These are phyloP conservation scores for Cytospora piceicola DNA, from an alignment of 2,329 filamentous ascomycete species.

Conservation along the genomic window DNA sequence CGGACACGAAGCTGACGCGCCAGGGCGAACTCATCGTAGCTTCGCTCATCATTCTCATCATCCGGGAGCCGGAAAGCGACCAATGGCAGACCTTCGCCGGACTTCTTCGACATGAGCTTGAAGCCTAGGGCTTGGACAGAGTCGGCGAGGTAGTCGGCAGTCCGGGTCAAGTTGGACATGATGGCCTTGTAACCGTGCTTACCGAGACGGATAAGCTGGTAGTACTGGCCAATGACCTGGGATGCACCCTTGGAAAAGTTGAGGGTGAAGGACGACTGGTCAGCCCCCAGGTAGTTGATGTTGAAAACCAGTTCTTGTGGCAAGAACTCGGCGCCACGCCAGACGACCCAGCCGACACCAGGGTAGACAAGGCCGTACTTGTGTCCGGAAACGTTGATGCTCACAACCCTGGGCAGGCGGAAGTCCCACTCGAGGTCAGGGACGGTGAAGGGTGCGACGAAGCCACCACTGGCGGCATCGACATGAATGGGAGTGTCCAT, in stretches of 20 bases:
- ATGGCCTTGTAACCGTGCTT: conserved; percentile 91
- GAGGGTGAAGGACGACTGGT: conserved; percentile 93
- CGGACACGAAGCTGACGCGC: conserved; percentile 85
- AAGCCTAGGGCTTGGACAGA: conserved; percentile 78
- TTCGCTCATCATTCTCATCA: conserved; percentile 60
- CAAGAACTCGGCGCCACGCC: conserved; percentile 80
- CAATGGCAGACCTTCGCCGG: conserved; percentile 80
- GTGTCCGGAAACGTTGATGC: conserved; percentile 93
- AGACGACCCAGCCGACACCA: conserved; percentile 92
- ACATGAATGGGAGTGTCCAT: conserved; percentile 74
- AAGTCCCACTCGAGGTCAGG: conserved; percentile 92
- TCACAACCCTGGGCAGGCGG: conserved; percentile 82
- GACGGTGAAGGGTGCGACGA: conserved; percentile 80
- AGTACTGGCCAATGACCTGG: conserved; percentile 96
- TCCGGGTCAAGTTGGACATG: conserved; percentile 91
- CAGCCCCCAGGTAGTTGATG: conserved; percentile 97
- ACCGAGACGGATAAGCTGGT: conserved; percentile 92
- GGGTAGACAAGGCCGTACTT: conserved; percentile 74
- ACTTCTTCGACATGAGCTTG: conserved; percentile 81
- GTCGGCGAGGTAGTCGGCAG: conserved; percentile 81
- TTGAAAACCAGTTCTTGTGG: conserved; percentile 96
- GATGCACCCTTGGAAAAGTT: conserved; percentile 97
- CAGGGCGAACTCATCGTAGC: conserved; percentile 75
- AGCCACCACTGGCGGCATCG: conserved; percentile 29
- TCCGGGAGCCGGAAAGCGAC: conserved; percentile 83